Evolutionary conservation across 140 eudicot genomes (phyloP), one percentile per base, ranked within the genome.

Genomic region (Senecio squalidus): DNA sequence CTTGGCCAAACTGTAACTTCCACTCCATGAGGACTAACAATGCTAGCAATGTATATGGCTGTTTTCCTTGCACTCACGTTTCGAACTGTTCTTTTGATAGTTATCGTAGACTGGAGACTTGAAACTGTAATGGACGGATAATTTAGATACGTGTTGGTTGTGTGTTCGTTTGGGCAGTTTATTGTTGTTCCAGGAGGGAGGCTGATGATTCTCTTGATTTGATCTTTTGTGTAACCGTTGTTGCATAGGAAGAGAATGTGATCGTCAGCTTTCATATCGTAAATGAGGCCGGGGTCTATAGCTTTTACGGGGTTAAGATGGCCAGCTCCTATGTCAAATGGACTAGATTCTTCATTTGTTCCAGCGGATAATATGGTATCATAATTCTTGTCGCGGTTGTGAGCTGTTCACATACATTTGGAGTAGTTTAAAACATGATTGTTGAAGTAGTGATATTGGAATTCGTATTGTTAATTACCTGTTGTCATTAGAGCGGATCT

Each of bases 251-350:
- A 80, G 38, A 63, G 34, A 48, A 80, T 38, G 71, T 87, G 84
- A 59, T 87, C 96, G 1, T 14, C 50, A 0, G 80, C 10, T 1
- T 63, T 71, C 73, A 74, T 60, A 71, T 87, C 96, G 21, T 83
- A 84, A 3, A 87, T 54, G n/a, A 87, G 74, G 11, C 96, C 94
- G 0, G 96, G 96, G 62, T 87, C 89, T 22, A 81, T 78, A 10
- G 96, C 96, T 61, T 65, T 73, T 9, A 64, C 3, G 18, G 96
- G 96, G 46, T 84, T 69, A 9, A 80, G 46, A 67, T 83, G 89
- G 13, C 96, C 94, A 2, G 89, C 74, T 17, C 96, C 96, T 34
- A 87, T 60, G 70, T 87, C 96, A 33, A 87, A 84, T 0, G 84
- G 84, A 62, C 69, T 78, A 7, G 86, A 66, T 10, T 62, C 49